Conservation (phyloP, 1,284 basidiomycete species). For the Neonothopanus nambi region DNA sequence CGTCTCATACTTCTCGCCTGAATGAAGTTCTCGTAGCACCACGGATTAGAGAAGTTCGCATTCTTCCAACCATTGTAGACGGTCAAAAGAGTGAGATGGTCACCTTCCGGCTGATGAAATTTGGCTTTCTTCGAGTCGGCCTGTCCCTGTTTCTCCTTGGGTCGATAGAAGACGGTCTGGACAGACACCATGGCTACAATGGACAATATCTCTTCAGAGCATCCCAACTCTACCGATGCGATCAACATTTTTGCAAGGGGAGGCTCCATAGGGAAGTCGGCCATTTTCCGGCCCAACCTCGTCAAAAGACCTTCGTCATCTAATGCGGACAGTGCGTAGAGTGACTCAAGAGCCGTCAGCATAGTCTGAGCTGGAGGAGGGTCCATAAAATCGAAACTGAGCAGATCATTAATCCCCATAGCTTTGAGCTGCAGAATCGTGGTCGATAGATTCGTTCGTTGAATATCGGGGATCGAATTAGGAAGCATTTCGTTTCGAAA, state of each 20-base stretch:
- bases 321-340: slow-evolving; percentile 94
- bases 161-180: slow-evolving; percentile 95
- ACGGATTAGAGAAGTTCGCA: slow-evolving; percentile 93
- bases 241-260: slow-evolving; percentile 97
- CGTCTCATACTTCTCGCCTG: slow-evolving; percentile 95
- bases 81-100: slow-evolving; percentile 91
- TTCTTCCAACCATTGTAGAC: slow-evolving; percentile 99
- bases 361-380: slow-evolving; percentile 96
- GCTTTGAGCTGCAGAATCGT: slow-evolving; percentile 97
- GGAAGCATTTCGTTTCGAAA: slow-evolving; percentile 99
- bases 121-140: slow-evolving; percentile 99
- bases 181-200: slow-evolving; percentile 98
- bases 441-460: slow-evolving; percentile 89
- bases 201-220: slow-evolving; percentile 95
- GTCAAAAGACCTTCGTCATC: slow-evolving; percentile 97
- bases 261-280: slow-evolving; percentile 98
- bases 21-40: slow-evolving; percentile 98
- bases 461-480: slow-evolving; percentile 97
- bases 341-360: slow-evolving; percentile 89
- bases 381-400: slow-evolving; percentile 99
- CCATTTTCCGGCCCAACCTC: slow-evolving; percentile 96
- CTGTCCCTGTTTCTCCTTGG: slow-evolving; percentile 98
- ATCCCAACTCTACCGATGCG: slow-evolving; percentile 95
- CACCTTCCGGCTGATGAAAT: slow-evolving; percentile 97
- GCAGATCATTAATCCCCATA: slow-evolving; percentile 98